These are phyloP conservation scores for Lactarius trivialis DNA, from an alignment of 768 basidiomycete genomes.

Conservation along the genomic window DNA sequence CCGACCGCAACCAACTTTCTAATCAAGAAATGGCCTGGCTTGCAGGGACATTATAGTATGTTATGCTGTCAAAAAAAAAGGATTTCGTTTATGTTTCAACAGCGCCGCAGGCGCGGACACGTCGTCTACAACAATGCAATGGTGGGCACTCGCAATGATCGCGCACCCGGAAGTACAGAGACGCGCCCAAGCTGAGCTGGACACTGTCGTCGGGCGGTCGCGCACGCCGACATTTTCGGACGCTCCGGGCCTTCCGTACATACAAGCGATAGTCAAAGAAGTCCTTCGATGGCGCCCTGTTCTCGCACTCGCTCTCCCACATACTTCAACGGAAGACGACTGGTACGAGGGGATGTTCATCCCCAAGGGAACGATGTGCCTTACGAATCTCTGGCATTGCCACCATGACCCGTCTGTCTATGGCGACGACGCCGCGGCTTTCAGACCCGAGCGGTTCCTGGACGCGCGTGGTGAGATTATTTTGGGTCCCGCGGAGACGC, in stretches of 20 bases:
- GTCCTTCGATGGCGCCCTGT: neutral
- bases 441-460: constrained; percentile 20
- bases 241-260: constrained; percentile 8
- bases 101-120: constrained; percentile 3
- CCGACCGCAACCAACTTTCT: neutral
- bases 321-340: constrained; percentile 24
- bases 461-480: neutral
- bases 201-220: constrained; percentile 15
- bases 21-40: neutral
- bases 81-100: too few species aligned
- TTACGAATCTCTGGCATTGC: neutral
- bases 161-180: constrained; percentile 10
- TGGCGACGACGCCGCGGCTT: constrained; percentile 13
- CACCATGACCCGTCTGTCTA: constrained; percentile 3
- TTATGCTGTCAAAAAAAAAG: neutral
- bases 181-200: constrained; percentile 16
- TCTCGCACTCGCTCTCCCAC: neutral
- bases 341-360: neutral
- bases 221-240: constrained; percentile 16
- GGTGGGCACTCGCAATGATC: constrained; percentile 17
- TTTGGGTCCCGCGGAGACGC: neutral
- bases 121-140: neutral
- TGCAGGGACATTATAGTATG: neutral
- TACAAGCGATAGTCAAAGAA: neutral
- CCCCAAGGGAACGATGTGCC: neutral